Percentiles rank a stretch among this genome's conserved stretches.
Conservation (phyloP, 208 protist species). For the Leishmania arabica region DNA sequence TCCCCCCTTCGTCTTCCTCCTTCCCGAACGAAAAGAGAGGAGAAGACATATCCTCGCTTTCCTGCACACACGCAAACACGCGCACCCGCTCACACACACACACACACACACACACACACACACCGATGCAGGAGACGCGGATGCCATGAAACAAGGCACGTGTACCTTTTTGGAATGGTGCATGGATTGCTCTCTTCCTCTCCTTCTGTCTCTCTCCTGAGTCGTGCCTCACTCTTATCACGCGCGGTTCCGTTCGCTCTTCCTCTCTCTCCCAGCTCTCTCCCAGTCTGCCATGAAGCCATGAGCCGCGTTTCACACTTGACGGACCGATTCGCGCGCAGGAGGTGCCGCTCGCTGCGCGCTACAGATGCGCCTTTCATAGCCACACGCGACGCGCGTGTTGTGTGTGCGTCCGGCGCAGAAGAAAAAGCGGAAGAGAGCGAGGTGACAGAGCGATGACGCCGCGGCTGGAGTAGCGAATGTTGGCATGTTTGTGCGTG, state of each 20-base stretch:
- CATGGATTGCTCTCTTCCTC: not conserved
- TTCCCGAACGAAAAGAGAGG: not conserved
- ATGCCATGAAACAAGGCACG: not conserved
- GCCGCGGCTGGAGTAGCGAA: not conserved
- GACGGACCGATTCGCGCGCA: not conserved
- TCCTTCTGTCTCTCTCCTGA: not conserved
- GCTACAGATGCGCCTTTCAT: not conserved
- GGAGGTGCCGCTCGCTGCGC: not conserved
- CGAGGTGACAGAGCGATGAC: not conserved
- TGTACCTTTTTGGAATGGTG: not conserved
- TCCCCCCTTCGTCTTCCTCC: not conserved
- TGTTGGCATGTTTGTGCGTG: not conserved
- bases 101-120: too few relatives aligned
- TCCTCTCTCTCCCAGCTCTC: not conserved
- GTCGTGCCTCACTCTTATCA: not conserved
- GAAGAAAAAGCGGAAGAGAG: not conserved
- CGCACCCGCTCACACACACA: not conserved
- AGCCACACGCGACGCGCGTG: not conserved
- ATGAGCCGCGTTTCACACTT: not conserved
- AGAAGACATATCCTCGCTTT: not conserved
- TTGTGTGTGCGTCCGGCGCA: not conserved
- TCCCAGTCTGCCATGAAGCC: not conserved
- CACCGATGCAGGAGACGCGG: not conserved
- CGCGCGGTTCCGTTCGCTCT: not conserved
- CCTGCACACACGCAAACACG: not conserved